Base-by-base conservation (phyloP, 306 rosid species). In the Astragalus glycyphyllos region DNA sequence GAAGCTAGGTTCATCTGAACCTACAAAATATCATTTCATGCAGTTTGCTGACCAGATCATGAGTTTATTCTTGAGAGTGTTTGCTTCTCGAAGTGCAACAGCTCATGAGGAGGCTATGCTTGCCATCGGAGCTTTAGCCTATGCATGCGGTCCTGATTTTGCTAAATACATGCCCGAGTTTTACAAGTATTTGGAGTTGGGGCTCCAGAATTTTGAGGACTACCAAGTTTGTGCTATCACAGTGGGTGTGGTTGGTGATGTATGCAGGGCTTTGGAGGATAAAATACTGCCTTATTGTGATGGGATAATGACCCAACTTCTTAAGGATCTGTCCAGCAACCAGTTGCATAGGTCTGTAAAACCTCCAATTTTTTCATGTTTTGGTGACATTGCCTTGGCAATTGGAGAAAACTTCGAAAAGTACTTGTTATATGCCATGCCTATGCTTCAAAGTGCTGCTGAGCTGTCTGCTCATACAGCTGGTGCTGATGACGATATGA, bases 21-120 rank as follows among this genome's bases (percentile, higher is more conserved):
- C 85, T 6, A 86, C 97, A 0, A 92, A 86, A 75, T 79, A 78
- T 84, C 83, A 73, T 62, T 88, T 92, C 65, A 75, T 84, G 85
- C 96, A 90, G 83, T 82, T 75, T 77, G 87, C 98, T 61, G 98
- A 92, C 59, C 94, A 92, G 78, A 90, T 92, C 79, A 92, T 92
- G 98, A 65, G 82, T 12, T 86, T 90, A 49, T 90, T 92, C 81
- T 73, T 90, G 48, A 88, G 91, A 81, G 98, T 92, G 31, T 92
- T 92, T 81, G 92, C 92, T 63, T 83, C 89, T 67, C 90, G 85
- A 76, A 92, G 92, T 82, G 97, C 98, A 38, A 90, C 98, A n/a
- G 96, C 96, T 2, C 98, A 92, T 64, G 98, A 92, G 84, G 98
- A 92, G 77, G 97, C 98, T 29, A 90, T 92, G 97, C 98, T 92